Conservation (phyloP, 768 basidiomycete species). For the Lyophyllum shimeji region DNA sequence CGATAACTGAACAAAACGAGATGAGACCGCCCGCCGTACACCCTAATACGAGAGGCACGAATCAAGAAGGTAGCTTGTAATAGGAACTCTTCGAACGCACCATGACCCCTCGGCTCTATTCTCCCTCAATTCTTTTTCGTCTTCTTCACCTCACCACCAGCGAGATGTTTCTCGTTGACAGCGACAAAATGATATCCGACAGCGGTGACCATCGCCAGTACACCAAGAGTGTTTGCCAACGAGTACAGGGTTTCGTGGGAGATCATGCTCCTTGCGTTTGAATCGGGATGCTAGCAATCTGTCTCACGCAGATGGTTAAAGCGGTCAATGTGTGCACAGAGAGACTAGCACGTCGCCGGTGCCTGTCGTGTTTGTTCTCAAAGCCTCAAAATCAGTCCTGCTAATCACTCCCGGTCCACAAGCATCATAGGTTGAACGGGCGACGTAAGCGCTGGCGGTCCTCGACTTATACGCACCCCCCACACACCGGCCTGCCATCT, state of each 20-base stretch:
- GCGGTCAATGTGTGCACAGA: background rate
- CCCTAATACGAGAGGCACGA: too few species aligned
- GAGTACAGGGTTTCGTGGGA: slow-evolving; percentile 77
- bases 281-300: background rate
- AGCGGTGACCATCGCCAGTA: slow-evolving; percentile 83
- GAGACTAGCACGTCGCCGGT: slow-evolving; percentile 20
- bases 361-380: slow-evolving; percentile 15
- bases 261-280: slow-evolving; percentile 56
- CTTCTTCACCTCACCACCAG: slow-evolving; percentile 23
- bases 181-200: slow-evolving; percentile 90
- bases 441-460: too few species aligned
- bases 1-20: too few species aligned
- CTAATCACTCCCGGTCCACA: too few species aligned
- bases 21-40: too few species aligned
- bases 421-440: too few species aligned
- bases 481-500: too few species aligned
- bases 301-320: background rate
- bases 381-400: too few species aligned
- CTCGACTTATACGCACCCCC: too few species aligned
- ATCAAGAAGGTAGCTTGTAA: too few species aligned
- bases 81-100: background rate
- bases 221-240: slow-evolving; percentile 81
- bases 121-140: slow-evolving; percentile 15
- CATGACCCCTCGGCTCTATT: background rate
- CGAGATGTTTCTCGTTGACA: slow-evolving; percentile 62